phyloP scores from a whole-genome alignment of 495 filamentous ascomycete genomes.

The Penicillium longicatenatum region DNA sequence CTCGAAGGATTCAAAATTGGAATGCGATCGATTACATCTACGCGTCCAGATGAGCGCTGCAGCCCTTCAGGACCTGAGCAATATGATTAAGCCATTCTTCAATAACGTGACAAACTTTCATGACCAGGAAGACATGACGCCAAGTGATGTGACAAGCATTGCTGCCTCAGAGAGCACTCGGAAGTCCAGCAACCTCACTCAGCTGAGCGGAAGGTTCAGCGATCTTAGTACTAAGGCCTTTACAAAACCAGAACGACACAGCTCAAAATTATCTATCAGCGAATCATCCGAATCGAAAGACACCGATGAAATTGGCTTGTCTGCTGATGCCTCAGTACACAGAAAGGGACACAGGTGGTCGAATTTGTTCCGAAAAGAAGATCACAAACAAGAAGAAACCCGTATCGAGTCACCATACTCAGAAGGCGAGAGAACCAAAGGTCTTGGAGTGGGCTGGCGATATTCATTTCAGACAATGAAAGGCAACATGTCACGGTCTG shows the following conservation, averaged over 20 bases:
- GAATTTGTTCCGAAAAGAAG: not conserved
- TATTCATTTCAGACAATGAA: slow-evolving; percentile 1
- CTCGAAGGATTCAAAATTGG: not conserved
- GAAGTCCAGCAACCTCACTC: not conserved
- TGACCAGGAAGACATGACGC: not conserved
- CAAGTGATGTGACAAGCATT: not conserved
- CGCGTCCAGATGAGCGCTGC: not conserved
- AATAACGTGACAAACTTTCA: not conserved
- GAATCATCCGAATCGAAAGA: not conserved
- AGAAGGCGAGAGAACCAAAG: not conserved
- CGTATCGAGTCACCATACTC: not conserved
- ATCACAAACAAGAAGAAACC: not conserved
- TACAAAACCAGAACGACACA: not conserved
- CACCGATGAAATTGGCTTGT: not conserved
- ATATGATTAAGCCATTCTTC: not conserved
- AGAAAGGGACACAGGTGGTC: not conserved
- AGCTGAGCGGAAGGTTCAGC: not conserved
- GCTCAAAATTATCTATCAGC: slow-evolving; percentile 1
- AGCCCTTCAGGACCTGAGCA: not conserved
- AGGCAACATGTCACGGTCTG: not conserved
- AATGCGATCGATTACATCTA: not conserved
- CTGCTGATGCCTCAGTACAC: not conserved
- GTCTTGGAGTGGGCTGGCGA: not conserved
- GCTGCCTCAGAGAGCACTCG: not conserved
- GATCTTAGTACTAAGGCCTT: not conserved